Evolutionary conservation across 2,329 filamentous ascomycete genomes (phyloP).

Genomic region (Coleophoma eucalyptorum): DNA sequence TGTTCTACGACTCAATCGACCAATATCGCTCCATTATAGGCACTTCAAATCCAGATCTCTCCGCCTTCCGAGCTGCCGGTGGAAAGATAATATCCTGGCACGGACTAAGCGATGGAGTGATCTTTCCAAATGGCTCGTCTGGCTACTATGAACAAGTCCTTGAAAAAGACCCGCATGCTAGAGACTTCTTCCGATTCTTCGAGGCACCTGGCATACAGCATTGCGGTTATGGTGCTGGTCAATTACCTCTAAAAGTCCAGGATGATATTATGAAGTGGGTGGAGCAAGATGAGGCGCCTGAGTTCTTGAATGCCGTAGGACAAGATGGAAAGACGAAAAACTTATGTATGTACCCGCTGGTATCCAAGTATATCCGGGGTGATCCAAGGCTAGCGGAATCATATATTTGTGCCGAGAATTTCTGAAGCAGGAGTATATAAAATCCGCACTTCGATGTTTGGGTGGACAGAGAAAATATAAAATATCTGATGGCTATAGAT

Average conservation of each 20-base stretch:
- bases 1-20: constrained; percentile 21
- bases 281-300: neutral
- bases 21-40: constrained; percentile 21
- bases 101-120: constrained; percentile 20
- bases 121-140: constrained; percentile 29
- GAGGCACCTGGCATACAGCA: constrained; percentile 2
- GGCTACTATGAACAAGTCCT: constrained; percentile 32
- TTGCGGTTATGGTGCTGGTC: neutral
- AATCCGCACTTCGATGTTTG: no score
- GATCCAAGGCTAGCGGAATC: neutral
- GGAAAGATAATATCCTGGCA: constrained; percentile 6
- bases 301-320: neutral
- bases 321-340: neutral
- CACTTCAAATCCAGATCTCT: constrained; percentile 3
- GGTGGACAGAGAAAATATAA: no score
- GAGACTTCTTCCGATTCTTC: constrained; percentile 2
- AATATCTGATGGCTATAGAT: no score
- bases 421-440: neutral
- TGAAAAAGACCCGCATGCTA: neutral
- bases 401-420: neutral
- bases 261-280: neutral
- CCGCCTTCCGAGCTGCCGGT: neutral
- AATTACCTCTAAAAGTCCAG: neutral
- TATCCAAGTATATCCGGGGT: neutral
- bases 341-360: neutral